Percentiles rank a stretch among this genome's conserved stretches.
Conservation (phyloP, 2,329 filamentous ascomycete genomes). For the Fusarium sp. region DNA sequence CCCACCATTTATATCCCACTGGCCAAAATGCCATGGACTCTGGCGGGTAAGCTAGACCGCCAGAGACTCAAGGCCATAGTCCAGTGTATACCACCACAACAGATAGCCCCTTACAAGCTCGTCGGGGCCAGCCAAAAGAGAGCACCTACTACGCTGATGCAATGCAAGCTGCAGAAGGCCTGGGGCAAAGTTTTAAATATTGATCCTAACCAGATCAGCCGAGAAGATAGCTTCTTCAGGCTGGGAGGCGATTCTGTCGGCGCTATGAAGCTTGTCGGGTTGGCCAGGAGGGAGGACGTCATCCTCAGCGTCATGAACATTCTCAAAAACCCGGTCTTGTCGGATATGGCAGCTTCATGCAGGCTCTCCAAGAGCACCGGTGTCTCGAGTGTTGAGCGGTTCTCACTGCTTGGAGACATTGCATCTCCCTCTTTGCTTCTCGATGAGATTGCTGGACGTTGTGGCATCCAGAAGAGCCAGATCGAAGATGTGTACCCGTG, state of each 20-base stretch:
- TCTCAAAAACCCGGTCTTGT: constrained; percentile 25
- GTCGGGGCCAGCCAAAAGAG: constrained; percentile 37
- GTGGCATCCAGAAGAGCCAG: constrained; percentile 11
- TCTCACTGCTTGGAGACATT: constrained; percentile 16
- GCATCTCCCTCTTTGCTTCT: constrained; percentile 12
- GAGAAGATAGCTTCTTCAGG: constrained; percentile 55
- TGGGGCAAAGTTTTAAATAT: constrained; percentile 19
- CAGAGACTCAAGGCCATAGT: constrained; percentile 48
- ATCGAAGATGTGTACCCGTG: constrained; percentile 34
- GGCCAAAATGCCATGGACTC: constrained; percentile 53
- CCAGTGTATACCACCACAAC: constrained; percentile 9
- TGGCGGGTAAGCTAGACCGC: constrained; percentile 59
- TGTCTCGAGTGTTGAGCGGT: background rate
- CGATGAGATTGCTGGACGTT: constrained; percentile 21
- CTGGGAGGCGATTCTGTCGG: constrained; percentile 54
- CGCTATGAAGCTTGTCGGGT: constrained; percentile 43
- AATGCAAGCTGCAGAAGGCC: constrained; percentile 48
- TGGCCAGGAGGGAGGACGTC: constrained; percentile 29
- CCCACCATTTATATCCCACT: constrained; percentile 56
- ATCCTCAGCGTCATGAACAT: constrained; percentile 23
- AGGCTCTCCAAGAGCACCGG: background rate
- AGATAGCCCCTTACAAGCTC: constrained; percentile 33
- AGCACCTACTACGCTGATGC: constrained; percentile 51
- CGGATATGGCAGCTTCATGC: constrained; percentile 25
- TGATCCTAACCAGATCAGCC: background rate